Conservation (phyloP, 2,329 filamentous ascomycete species). For the Acrodontium crateriforme region DNA sequence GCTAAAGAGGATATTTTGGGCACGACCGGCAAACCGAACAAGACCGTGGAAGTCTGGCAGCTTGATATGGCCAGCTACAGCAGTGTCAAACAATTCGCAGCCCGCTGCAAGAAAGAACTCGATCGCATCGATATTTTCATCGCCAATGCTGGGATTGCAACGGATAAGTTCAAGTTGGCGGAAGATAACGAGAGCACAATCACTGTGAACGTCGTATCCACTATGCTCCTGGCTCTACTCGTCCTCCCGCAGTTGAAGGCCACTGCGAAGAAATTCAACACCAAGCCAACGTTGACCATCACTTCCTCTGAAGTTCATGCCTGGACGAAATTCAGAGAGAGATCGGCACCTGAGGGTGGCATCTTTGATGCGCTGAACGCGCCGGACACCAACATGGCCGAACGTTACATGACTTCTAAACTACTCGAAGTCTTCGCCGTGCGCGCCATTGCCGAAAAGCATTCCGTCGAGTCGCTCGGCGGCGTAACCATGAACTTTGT, state of each 20-base stretch:
- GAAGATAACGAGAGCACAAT: conserved; percentile 36
- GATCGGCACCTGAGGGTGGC: conserved; percentile 12
- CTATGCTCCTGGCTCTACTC: conserved; percentile 34
- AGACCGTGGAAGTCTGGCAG: conserved; percentile 27
- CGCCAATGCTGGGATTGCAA: conserved; percentile 25
- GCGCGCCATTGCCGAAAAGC: conserved; percentile 24
- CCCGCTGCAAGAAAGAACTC: conserved; percentile 8
- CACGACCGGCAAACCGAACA: conserved; percentile 12
- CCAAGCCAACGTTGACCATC: conserved; percentile 21
- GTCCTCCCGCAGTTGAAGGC: conserved; percentile 36
- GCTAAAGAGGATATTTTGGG: conserved; percentile 24
- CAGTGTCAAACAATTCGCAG: conserved; percentile 19
- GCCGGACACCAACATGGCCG: conserved; percentile 18
- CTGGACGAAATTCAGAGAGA: conserved; percentile 25
- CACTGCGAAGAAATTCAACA: conserved; percentile 20
- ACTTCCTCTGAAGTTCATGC: conserved; percentile 25
- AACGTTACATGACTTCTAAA: conserved; percentile 30
- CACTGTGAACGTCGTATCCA: conserved; percentile 39
- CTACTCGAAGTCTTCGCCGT: conserved; percentile 30
- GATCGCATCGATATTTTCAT: conserved; percentile 13
- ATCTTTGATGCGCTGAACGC: conserved; percentile 24
- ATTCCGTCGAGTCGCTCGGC: conserved; percentile 8
- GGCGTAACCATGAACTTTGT: conserved; percentile 33
- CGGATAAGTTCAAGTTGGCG: conserved; percentile 16
- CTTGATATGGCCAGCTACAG: conserved; percentile 27